phyloP scores from a whole-genome alignment of 1,284 basidiomycete genomes.

The Ceratobasidium sp. region DNA sequence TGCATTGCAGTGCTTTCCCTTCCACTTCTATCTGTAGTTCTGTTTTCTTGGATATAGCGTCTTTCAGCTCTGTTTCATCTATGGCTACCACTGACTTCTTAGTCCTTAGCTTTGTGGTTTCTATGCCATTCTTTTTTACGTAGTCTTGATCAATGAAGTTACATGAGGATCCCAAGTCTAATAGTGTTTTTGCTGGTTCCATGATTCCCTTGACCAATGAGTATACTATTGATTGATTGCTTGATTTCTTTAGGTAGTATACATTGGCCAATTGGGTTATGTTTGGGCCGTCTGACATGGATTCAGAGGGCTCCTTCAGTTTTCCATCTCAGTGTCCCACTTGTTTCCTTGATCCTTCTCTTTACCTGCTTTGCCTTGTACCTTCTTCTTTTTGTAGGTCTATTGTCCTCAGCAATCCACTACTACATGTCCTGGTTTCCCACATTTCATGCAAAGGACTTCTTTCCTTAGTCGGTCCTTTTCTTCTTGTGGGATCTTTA shows the following conservation, averaged over 20 bases:
- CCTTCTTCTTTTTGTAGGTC: not conserved
- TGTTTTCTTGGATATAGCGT: not conserved
- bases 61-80: not conserved
- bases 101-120: not conserved
- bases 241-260: not conserved
- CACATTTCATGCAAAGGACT: constrained; percentile 7
- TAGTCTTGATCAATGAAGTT: constrained; percentile 10
- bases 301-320: not conserved
- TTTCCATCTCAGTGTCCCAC: not conserved
- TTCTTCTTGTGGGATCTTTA: not conserved
- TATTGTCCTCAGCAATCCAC: not conserved
- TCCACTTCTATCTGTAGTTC: too few relatives aligned
- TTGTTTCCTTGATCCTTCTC: not conserved
- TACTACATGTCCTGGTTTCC: not conserved
- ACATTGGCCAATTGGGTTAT: not conserved
- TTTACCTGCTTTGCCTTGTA: not conserved
- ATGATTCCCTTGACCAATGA: constrained; percentile 4
- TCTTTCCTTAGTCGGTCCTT: constrained; percentile 3
- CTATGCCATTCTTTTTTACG: not conserved
- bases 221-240: not conserved
- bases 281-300: not conserved
- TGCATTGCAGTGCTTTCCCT: too few relatives aligned
- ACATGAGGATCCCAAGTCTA: constrained; percentile 14
- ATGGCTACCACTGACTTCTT: not conserved
- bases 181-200: constrained; percentile 12